Conservation (phyloP, 768 basidiomycete genomes). For the Fistulinella prunicolor region DNA sequence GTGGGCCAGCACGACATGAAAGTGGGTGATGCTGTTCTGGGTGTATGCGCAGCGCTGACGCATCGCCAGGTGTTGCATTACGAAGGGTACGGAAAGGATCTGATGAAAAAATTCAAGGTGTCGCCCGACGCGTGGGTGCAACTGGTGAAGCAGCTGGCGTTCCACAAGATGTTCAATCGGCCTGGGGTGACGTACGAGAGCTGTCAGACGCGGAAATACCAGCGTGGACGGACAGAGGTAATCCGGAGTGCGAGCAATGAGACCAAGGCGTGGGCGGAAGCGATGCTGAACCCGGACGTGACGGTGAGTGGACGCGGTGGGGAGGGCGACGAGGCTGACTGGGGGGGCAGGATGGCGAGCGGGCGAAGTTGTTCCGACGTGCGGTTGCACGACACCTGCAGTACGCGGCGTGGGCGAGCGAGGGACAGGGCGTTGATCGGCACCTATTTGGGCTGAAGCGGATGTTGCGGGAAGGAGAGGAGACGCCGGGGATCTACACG, state of each 20-base stretch:
- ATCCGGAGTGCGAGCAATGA: slow-evolving; percentile 84
- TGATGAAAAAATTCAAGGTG: slow-evolving; percentile 76
- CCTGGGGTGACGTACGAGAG: slow-evolving; percentile 90
- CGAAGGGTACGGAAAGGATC: slow-evolving; percentile 83
- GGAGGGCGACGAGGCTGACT: slow-evolving; percentile 1
- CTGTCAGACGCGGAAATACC: slow-evolving; percentile 90
- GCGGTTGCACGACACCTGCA: slow-evolving; percentile 83
- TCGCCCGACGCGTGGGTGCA: slow-evolving; percentile 97
- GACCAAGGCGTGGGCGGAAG: slow-evolving; percentile 80
- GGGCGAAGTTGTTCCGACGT: slow-evolving; percentile 64
- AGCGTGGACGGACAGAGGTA: slow-evolving; percentile 91
- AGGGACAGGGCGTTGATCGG: slow-evolving; percentile 92
- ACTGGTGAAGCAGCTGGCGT: slow-evolving; percentile 94
- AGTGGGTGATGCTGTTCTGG: slow-evolving; percentile 36
- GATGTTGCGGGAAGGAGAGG: slow-evolving; percentile 70
- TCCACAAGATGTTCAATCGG: slow-evolving; percentile 75
- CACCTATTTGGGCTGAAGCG: slow-evolving; percentile 94
- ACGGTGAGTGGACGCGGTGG: slow-evolving; percentile 37
- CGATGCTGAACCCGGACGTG: slow-evolving; percentile 67
- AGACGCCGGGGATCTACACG: slow-evolving; percentile 66
- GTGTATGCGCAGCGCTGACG: slow-evolving; percentile 9
- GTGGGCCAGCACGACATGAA: slow-evolving; percentile 78
- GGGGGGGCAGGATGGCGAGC: slow-evolving; percentile 45
- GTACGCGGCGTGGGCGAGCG: slow-evolving; percentile 89
- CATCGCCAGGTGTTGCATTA: slow-evolving; percentile 69